Conservation (phyloP, 768 basidiomycete species). For the Boletus reticuloceps region DNA sequence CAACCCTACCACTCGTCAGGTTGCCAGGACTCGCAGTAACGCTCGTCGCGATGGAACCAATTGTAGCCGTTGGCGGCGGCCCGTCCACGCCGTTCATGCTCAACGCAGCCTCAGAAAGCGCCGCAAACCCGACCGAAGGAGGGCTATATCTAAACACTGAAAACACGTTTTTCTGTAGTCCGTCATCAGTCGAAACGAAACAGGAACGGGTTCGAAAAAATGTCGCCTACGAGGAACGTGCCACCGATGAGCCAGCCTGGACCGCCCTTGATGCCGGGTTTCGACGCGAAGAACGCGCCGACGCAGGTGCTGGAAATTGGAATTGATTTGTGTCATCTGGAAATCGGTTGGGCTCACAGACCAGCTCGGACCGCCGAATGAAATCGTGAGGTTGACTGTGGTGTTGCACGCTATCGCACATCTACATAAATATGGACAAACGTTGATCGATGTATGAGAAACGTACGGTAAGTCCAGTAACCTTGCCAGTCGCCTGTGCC, state of each 20-base stretch:
- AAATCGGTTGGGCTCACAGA: conserved; percentile 78
- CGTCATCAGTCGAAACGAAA: not conserved
- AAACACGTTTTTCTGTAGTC: conserved; percentile 86
- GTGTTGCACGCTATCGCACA: conserved; percentile 65
- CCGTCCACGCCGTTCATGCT: conserved; percentile 44
- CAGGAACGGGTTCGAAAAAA: not conserved
- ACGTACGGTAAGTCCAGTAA: conserved; percentile 79
- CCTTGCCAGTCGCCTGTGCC: conserved; percentile 68
- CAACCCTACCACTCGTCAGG: conserved; percentile 5
- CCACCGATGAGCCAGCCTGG: conserved; percentile 90
- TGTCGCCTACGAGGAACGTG: conserved; percentile 57
- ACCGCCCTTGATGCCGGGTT: conserved; percentile 40
- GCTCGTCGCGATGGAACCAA: conserved; percentile 49
- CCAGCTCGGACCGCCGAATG: conserved; percentile 78
- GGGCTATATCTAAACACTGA: conserved; percentile 83
- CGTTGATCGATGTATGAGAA: not conserved
- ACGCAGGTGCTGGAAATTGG: conserved; percentile 56
- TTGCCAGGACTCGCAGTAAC: conserved; percentile 38
- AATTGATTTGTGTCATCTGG: conserved; percentile 53
- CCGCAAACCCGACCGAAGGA: conserved; percentile 80
- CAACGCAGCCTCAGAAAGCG: conserved; percentile 54
- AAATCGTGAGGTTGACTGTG: conserved; percentile 59
- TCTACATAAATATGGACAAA: not conserved
- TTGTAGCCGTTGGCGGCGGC: conserved; percentile 52
- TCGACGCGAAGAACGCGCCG: conserved; percentile 81